Evolutionary conservation across 306 rosid genomes (phyloP), one percentile per base, ranked within the genome.

Genomic region (Vigna angularis): DNA sequence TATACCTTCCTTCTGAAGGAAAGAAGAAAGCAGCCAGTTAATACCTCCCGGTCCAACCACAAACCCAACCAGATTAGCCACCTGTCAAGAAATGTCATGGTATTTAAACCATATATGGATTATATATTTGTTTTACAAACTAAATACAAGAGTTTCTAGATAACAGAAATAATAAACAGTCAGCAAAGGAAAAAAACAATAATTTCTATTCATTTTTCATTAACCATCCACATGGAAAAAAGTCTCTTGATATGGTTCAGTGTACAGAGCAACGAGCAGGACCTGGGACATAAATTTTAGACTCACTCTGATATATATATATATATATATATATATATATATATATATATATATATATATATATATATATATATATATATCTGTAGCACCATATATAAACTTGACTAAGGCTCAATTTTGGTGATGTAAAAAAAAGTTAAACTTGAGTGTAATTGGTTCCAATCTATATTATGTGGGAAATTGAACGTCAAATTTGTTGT

Each of bases 61-160:
- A 84, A 89, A 95, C 56, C 98, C 98, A 83, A 92, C 93, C 73
- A 95, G 90, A 84, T 95, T 95, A 52, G 96, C 98, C 70, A 92
- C 93, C 98, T 95, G 74, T 81, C 77, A 73, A 88, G 22, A 58
- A 62, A 71, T 63, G 51, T 66, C 51, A 32, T 14, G 61, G 48
- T 30, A 64, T 49, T 71, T 66, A 34, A 66, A 59, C 65, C 50
- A 28, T 42, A 69, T 53, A 50, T 26, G 49, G 57, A 50, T 3
- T 22, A 52, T 58, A 48, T 28, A 65, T 26, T 66, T 47, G 58
- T 14, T 50, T 70, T 70, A 36, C 34, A 14, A 51, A 56, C 50
- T 49, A 49, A 17, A 64, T 73, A 50, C 34, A 53, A 55, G 36
- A 66, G 52, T 56, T 42, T 30, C 56, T 52, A 72, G 17, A 7